Percentiles rank a stretch among this genome's conserved stretches.
Conservation (phyloP, 257 asterid genomes). For the Gardenia jasminoides region DNA sequence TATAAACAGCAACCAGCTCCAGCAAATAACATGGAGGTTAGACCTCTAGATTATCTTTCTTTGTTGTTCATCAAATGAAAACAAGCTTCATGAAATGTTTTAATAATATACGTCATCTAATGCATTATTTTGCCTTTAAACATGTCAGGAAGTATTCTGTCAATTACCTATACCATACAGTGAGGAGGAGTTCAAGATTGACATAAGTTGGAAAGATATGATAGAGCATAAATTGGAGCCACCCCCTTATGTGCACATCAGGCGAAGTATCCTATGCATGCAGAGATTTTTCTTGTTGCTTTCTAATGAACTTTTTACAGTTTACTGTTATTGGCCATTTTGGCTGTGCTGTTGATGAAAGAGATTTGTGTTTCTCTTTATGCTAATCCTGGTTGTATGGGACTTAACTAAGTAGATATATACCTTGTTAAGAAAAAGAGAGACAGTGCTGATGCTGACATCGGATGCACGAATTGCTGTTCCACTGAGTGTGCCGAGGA, state of each 20-base stretch:
- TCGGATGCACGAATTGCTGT: constrained; percentile 79
- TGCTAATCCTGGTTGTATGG: background rate
- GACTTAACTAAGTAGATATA: constrained; percentile 68
- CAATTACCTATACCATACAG: constrained; percentile 65
- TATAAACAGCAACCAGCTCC: constrained; percentile 55
- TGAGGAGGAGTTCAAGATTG: constrained; percentile 74
- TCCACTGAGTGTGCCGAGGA: constrained; percentile 58
- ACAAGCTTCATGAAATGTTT: background rate
- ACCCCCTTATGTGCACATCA: constrained; percentile 66
- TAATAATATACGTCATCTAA: background rate
- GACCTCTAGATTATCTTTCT: constrained; percentile 22
- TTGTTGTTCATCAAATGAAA: constrained; percentile 9
- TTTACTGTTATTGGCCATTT: background rate
- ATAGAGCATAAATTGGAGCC: constrained; percentile 55
- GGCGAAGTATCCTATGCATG: constrained; percentile 75
- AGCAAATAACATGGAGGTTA: constrained; percentile 57
- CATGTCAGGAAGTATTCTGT: constrained; percentile 62
- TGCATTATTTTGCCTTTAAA: background rate
- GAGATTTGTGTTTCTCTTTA: background rate
- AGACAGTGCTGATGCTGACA: constrained; percentile 48
- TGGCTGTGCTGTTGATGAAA: too few species aligned
- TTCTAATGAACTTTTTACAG: background rate
- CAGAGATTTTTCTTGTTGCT: constrained; percentile 20
- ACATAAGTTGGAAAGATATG: constrained; percentile 65
- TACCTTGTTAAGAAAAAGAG: constrained; percentile 81